Conservation (phyloP, 305 asterid species). For the Fraxinus floribunda region DNA sequence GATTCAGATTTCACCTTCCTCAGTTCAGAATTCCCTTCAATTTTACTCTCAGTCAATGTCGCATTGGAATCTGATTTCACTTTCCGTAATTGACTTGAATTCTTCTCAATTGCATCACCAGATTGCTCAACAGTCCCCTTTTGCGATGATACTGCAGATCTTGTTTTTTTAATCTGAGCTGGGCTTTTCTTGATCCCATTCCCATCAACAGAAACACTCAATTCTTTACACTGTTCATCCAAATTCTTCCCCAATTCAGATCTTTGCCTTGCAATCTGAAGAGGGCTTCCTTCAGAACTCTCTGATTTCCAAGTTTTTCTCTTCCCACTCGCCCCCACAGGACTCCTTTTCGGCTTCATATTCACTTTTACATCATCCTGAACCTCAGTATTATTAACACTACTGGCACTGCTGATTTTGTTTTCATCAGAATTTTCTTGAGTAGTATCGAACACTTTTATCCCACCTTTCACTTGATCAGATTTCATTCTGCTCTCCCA, state of each 20-base stretch:
- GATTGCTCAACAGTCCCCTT: background rate
- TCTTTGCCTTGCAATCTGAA: constrained; percentile 52
- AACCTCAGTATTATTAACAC: constrained; percentile 9
- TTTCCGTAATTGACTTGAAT: constrained; percentile 22
- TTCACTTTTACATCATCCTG: constrained; percentile 33
- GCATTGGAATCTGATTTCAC: constrained; percentile 38
- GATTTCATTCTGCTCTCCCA: constrained; percentile 81
- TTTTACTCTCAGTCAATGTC: constrained; percentile 15
- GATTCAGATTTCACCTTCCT: constrained; percentile 24
- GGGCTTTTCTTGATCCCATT: constrained; percentile 39
- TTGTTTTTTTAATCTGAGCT: constrained; percentile 30
- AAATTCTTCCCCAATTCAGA: constrained; percentile 46
- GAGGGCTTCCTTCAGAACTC: constrained; percentile 44
- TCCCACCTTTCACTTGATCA: constrained; percentile 63
- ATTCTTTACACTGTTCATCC: constrained; percentile 37
- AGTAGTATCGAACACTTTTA: constrained; percentile 47
- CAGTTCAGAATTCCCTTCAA: constrained; percentile 26
- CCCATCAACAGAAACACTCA: constrained; percentile 22
- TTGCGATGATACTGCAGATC: constrained; percentile 7
- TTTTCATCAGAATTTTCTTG: constrained; percentile 29
- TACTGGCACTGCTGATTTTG: background rate
- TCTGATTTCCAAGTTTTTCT: constrained; percentile 76
- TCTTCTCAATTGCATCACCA: background rate
- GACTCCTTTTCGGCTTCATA: constrained; percentile 46
- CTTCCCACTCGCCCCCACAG: constrained; percentile 37